Base-by-base conservation (phyloP, 2,329 filamentous ascomycete genomes). In the Neofusicoccum umdonicola region DNA sequence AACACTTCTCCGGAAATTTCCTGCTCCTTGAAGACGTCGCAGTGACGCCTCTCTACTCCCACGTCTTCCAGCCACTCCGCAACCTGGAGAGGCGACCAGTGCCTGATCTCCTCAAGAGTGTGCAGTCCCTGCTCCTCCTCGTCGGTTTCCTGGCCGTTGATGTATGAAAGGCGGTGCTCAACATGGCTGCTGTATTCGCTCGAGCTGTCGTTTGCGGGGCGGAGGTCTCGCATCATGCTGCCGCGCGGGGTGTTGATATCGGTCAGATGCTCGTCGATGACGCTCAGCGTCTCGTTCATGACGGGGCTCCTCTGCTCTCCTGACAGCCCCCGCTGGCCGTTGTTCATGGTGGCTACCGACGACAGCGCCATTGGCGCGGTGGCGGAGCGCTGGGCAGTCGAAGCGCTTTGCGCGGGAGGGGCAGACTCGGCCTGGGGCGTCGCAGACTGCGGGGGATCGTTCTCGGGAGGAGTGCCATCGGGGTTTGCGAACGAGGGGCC, bases 201-300 rank as follows among this genome's bases (percentile, higher is more conserved):
- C 1, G 93, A 96, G 76, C 96, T 92, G 67, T 88, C 92, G 48
- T 83, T 78, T 17, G 66, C 54, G 60, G 79, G 78, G 63, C 83
- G 72, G 68, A 85, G 80, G 68, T 88, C 76, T 68, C 86, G 84
- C 19, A 76, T 72, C 50, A 80, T 70, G 64, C 84, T 67, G 67
- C 86, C 84, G 27, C 85, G 82, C 62, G 85, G 85, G 5, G 83
- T 87, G 74, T 83, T 85, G 80, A 98, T 86, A 75, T 97, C 91
- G 47, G 92, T 97, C 70, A 98, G 97, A 74, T 97, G 94, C 78
- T 98, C 94, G 76, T 98, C 90, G 71, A 98, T 98, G 65, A 98
- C 94, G 72, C 93, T 97, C 60, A 98, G 80, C 0, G 94, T 97
- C 76, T 98, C 93, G 74, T 93, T 93, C 82, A 98, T 90, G 57